These are phyloP conservation scores for Oryza brachyantha DNA, from an alignment of 176 grass and related monocot species.

Conservation along the genomic window DNA sequence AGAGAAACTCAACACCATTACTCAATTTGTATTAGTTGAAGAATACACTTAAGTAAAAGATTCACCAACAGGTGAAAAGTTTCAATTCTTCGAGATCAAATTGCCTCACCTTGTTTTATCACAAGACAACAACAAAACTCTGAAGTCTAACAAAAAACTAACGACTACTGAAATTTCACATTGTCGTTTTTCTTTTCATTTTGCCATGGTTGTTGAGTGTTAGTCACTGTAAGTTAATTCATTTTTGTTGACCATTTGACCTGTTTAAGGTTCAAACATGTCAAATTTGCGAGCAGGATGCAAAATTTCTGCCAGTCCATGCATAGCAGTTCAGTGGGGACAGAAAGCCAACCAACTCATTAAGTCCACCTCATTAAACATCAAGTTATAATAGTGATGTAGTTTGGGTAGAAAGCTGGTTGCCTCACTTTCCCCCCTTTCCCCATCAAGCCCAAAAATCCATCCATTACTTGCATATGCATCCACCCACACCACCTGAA, in stretches of 20 bases:
- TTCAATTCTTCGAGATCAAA: background rate
- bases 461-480: background rate
- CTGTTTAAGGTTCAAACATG: background rate
- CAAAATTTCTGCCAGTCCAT: background rate
- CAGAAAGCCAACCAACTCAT: background rate
- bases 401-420: background rate
- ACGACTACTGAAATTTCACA: background rate
- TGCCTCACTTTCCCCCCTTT: background rate
- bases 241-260: background rate
- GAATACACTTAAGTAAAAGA: background rate
- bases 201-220: background rate
- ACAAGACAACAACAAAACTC: background rate
- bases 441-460: background rate
- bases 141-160: background rate
- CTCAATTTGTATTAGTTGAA: slow-evolving; percentile 1
- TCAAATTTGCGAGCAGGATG: background rate
- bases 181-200: background rate
- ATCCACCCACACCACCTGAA: background rate
- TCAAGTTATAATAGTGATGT: background rate
- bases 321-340: background rate
- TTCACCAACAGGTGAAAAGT: background rate
- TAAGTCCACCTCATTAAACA: background rate
- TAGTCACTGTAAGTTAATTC: slow-evolving; percentile 3
- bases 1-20: background rate
- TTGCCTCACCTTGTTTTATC: background rate